Evolutionary conservation across 2,329 filamentous ascomycete species (phyloP).

Genomic region (Verticillium zaregamsianum): DNA sequence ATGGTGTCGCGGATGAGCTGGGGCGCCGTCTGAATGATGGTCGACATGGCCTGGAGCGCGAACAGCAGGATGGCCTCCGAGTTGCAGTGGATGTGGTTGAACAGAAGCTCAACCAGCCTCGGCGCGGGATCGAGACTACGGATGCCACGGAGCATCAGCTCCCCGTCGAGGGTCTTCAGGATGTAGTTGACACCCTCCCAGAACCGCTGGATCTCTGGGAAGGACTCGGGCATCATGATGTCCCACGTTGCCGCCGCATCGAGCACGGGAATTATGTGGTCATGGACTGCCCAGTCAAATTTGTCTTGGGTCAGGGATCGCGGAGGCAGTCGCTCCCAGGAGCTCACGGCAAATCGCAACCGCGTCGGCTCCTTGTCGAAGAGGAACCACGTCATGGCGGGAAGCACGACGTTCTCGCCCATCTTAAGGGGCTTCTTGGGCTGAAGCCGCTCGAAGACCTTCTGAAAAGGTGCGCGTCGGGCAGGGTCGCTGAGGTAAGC

Average conservation of each 20-base stretch:
- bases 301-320: conserved; percentile 62
- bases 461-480: conserved; percentile 63
- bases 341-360: conserved; percentile 61
- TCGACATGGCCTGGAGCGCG: conserved; percentile 66
- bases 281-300: conserved; percentile 84
- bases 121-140: conserved; percentile 74
- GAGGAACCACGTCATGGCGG: conserved; percentile 79
- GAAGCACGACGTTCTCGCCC: conserved; percentile 66
- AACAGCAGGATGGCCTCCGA: conserved; percentile 59
- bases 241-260: conserved; percentile 47
- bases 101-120: conserved; percentile 62
- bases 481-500: conserved; percentile 62
- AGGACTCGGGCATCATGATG: conserved; percentile 37
- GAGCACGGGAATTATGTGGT: conserved; percentile 66
- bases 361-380: conserved; percentile 67
- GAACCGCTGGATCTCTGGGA: conserved; percentile 59
- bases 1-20: conserved; percentile 86
- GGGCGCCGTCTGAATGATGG: conserved; percentile 70
- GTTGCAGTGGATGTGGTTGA: conserved; percentile 49
- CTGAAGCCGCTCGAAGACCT: conserved; percentile 77
- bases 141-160: conserved; percentile 73
- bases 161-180: conserved; percentile 66
- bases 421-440: conserved; percentile 75
- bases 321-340: conserved; percentile 63
- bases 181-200: conserved; percentile 77